These are phyloP conservation scores for Triadica sebifera DNA, from an alignment of 345 rosid species.

Conservation along the genomic window DNA sequence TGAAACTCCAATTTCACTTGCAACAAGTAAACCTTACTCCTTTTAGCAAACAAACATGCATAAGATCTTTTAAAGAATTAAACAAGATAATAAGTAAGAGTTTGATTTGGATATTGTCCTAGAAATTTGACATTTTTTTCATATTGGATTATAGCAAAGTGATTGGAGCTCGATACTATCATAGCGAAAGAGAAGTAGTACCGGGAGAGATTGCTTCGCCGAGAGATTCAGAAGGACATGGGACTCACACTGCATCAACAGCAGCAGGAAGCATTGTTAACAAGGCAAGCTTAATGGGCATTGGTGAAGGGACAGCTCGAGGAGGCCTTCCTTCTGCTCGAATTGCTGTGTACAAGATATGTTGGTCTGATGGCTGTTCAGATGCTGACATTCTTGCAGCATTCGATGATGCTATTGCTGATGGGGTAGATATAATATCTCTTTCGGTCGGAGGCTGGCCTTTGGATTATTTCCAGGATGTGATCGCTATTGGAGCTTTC, in stretches of 20 bases:
- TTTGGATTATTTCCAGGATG: neutral
- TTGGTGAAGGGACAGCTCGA: slow-evolving; percentile 11
- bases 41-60: no score
- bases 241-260: slow-evolving; percentile 19
- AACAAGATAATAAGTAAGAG: no score
- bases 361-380: slow-evolving; percentile 12
- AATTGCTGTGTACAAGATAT: slow-evolving; percentile 18
- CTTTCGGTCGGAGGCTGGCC: slow-evolving; percentile 11
- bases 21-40: no score
- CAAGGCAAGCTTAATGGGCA: slow-evolving; percentile 8
- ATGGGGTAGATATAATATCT: slow-evolving; percentile 21
- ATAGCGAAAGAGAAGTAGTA: neutral
- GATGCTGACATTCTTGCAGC: slow-evolving; percentile 24
- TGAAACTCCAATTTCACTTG: no score
- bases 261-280: slow-evolving; percentile 10
- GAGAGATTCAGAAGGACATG: slow-evolving; percentile 17
- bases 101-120: no score
- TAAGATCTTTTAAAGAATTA: no score
- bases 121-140: no score
- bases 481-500: slow-evolving; percentile 14
- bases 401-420: slow-evolving; percentile 23
- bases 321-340: slow-evolving; percentile 22
- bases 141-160: neutral
- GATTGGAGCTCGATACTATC: slow-evolving; percentile 15
- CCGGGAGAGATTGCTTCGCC: slow-evolving; percentile 1